Conservation (phyloP, 2,329 filamentous ascomycete genomes). For the Escovopsis sp. region DNA sequence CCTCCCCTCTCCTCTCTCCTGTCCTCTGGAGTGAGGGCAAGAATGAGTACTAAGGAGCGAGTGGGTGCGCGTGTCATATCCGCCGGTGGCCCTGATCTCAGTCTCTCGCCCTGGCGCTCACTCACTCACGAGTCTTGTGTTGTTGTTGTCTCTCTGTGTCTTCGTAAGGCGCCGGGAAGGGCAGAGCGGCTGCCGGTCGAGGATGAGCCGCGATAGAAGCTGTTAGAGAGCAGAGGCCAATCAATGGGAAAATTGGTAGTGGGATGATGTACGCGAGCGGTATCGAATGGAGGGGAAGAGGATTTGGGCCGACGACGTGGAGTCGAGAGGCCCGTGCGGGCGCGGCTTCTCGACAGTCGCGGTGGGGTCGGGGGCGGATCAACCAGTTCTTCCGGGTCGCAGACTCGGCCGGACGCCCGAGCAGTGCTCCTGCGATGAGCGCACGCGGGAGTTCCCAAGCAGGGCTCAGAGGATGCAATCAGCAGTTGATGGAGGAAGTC, state of each 20-base stretch:
- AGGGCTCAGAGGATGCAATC: neutral
- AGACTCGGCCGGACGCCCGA: too few relatives aligned
- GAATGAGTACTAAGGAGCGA: too few relatives aligned
- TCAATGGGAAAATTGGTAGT: conserved; percentile 28
- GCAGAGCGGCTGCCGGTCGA: conserved; percentile 6
- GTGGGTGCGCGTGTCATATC: too few relatives aligned
- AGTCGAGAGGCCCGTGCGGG: conserved; percentile 15
- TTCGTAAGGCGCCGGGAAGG: too few relatives aligned
- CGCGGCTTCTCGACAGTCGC: conserved; percentile 1
- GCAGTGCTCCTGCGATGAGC: too few relatives aligned
- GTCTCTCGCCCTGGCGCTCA: too few relatives aligned
- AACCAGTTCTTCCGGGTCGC: conserved; percentile 6
- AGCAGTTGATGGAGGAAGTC: neutral
- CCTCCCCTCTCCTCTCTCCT: too few relatives aligned
- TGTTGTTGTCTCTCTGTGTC: too few relatives aligned
- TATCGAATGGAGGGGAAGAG: conserved; percentile 4
- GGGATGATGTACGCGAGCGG: conserved; percentile 15
- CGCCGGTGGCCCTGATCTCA: too few relatives aligned
- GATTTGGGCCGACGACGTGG: conserved; percentile 9
- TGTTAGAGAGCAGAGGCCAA: conserved; percentile 22
- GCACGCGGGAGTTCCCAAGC: neutral
- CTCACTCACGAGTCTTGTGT: too few relatives aligned
- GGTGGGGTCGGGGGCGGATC: conserved; percentile 4
- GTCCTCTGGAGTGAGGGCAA: too few relatives aligned
- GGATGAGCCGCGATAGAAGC: conserved; percentile 10